phyloP scores from a whole-genome alignment of 1,139 yeast species.

The Yamadazyma sp. region DNA sequence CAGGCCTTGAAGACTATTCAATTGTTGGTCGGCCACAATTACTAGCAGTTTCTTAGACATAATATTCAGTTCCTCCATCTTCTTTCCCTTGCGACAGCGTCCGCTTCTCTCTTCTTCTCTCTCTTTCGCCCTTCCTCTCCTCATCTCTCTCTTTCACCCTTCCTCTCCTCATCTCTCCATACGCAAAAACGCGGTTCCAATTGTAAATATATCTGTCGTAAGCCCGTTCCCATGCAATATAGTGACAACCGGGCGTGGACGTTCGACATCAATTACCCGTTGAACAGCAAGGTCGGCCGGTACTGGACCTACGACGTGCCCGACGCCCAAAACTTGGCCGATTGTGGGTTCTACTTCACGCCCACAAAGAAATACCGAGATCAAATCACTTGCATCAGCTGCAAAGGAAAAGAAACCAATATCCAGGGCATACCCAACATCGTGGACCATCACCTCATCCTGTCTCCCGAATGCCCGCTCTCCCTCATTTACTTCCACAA shows the following conservation, averaged over 20 bases:
- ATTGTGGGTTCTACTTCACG: conserved; percentile 67
- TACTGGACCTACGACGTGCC: conserved; percentile 20
- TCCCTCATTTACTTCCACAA: conserved; percentile 29
- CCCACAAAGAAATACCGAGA: conserved; percentile 52
- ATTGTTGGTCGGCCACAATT: conserved; percentile 73
- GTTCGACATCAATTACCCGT: conserved; percentile 15
- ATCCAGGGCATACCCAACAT: conserved; percentile 35
- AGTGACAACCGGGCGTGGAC: conserved; percentile 18
- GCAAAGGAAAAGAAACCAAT: conserved; percentile 47
- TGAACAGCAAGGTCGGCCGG: conserved; percentile 12
- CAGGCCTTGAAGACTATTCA: conserved; percentile 96
- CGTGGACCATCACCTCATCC: conserved; percentile 45
- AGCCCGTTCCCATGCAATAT: conserved; percentile 17
- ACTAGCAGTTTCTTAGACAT: conserved; percentile 13
- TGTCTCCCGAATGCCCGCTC: conserved; percentile 49
- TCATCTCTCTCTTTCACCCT: not conserved
- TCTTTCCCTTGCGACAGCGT: not conserved
- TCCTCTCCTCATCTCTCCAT: not conserved
- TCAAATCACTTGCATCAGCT: conserved; percentile 60
- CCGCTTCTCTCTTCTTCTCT: not conserved
- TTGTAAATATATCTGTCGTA: not conserved
- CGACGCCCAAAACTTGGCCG: conserved; percentile 34
- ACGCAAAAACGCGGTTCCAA: not conserved
- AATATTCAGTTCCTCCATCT: conserved; percentile 1
- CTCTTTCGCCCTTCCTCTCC: not conserved